These are phyloP conservation scores for Biscogniauxia mediterranea DNA, from an alignment of 2,329 filamentous ascomycete genomes.

Conservation along the genomic window DNA sequence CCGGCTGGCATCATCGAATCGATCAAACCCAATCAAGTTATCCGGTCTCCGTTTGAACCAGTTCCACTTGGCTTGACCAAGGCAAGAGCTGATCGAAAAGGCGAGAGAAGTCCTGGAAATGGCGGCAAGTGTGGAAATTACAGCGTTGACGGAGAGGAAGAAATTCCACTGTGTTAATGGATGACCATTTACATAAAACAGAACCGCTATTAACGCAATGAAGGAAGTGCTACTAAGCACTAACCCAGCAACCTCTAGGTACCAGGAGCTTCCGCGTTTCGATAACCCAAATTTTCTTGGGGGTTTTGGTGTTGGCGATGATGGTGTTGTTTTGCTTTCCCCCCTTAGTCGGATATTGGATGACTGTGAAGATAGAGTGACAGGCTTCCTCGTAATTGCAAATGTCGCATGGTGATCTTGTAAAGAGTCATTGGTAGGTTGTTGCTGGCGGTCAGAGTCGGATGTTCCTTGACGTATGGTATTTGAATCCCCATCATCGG, in stretches of 20 bases:
- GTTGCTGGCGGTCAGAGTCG: background rate
- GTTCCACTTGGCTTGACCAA: conserved; percentile 27
- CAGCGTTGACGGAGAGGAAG: conserved; percentile 17
- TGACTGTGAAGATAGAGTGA: background rate
- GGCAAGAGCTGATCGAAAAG: conserved; percentile 24
- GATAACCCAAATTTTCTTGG: background rate
- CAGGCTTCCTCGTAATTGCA: background rate
- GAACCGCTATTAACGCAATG: background rate
- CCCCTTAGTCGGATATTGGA: background rate
- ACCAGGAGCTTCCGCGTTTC: background rate
- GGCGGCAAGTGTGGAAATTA: conserved; percentile 20
- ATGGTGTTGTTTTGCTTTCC: background rate
- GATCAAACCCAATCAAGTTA: conserved; percentile 20
- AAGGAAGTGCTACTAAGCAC: background rate
- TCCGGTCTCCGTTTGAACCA: conserved; percentile 19
- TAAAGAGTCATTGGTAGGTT: background rate
- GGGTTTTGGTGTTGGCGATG: background rate
- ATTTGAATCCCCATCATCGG: background rate
- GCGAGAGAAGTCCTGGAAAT: conserved; percentile 16
- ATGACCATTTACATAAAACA: background rate
- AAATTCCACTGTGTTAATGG: conserved; percentile 15
- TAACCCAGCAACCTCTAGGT: background rate
- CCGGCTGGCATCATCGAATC: conserved; percentile 27
- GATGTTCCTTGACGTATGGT: background rate
- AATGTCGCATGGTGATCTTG: background rate